Base-by-base conservation (phyloP, 306 rosid species). In the Pterocarpus macrocarpus region DNA sequence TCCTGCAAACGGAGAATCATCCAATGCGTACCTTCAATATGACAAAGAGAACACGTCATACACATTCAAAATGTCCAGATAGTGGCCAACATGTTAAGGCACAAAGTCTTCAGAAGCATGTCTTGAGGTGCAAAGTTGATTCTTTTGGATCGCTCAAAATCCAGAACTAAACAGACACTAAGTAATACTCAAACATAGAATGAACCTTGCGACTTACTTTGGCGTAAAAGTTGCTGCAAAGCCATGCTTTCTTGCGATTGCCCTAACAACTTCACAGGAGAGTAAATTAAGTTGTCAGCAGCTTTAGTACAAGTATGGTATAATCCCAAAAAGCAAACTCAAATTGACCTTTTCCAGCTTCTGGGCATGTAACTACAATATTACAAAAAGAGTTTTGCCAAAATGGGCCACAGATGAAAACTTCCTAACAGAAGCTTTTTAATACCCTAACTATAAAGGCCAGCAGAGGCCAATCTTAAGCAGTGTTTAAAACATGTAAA, bases 1-100 rank as follows among this genome's bases (percentile, higher is more conserved):
- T 57, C 99, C 99, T 30, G 99, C n/a, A n/a, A n/a, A n/a, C n/a
- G n/a, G n/a, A n/a, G n/a, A 59, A 71, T 95, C 99, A 86, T 95
- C 91, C 30, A 91, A 64, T 17, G 82, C 81, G 61, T 85, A 90
- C 95, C 99, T 95, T 77, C 53, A 84, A 68, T 67, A 69, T 72
- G 50, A 76, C 63, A 74, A n/a, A 85, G 65, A 85, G 39, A 83
- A 75, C 38, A 49, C 16, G 78, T 87, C 9, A 86, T 70, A 50
- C 16, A 13, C 30, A 52, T 43, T 41, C 64, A 63, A 59, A 45
- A 36, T 43, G 65, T 4, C 28, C 53, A 77, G 38, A 64, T 11
- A 5, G 55, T 50, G 56, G 10, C 47, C 47, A 16, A 64, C 61
- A 68, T 36, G 55, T 59, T 8, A 68, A n/a, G n/a, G 35, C 13